These are phyloP conservation scores for Symbiodinium pilosum DNA, from an alignment of 73 alveolate species.

Conservation along the genomic window DNA sequence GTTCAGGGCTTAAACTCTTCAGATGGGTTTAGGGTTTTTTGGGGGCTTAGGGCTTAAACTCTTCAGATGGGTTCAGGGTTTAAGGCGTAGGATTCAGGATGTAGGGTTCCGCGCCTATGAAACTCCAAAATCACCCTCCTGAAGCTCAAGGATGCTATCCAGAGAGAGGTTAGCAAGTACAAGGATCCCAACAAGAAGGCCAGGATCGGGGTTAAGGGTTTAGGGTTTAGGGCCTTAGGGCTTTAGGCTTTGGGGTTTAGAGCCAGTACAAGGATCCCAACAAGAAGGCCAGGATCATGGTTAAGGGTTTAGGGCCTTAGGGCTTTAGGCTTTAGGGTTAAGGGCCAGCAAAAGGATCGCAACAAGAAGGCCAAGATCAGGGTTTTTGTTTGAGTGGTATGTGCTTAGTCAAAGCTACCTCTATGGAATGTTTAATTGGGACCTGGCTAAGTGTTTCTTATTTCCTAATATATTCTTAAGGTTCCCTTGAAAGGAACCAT, in stretches of 20 bases:
- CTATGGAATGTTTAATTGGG: too few species aligned
- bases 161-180: conserved; percentile 87
- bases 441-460: too few species aligned
- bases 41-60: not conserved
- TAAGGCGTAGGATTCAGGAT: not conserved
- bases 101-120: not conserved
- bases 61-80: not conserved
- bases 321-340: conserved; percentile 28
- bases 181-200: conserved; percentile 73
- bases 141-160: conserved; percentile 69
- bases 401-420: too few species aligned
- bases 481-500: too few species aligned
- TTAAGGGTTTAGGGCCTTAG: not conserved
- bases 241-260: conserved; percentile 21
- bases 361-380: conserved; percentile 20
- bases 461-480: too few species aligned
- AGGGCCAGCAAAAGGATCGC: conserved; percentile 65
- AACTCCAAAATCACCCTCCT: too few species aligned
- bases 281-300: conserved; percentile 18
- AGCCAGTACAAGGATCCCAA: conserved; percentile 83
- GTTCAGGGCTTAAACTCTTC: too few species aligned
- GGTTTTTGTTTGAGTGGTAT: not conserved
- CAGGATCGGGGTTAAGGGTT: not conserved
- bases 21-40: too few species aligned
- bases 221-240: not conserved